A percentile compares a stretch with the other conserved stretches of the same genome.
These are phyloP conservation scores for Chlorella vulgaris DNA, from an alignment of 139 green algal species.

Conservation along the genomic window DNA sequence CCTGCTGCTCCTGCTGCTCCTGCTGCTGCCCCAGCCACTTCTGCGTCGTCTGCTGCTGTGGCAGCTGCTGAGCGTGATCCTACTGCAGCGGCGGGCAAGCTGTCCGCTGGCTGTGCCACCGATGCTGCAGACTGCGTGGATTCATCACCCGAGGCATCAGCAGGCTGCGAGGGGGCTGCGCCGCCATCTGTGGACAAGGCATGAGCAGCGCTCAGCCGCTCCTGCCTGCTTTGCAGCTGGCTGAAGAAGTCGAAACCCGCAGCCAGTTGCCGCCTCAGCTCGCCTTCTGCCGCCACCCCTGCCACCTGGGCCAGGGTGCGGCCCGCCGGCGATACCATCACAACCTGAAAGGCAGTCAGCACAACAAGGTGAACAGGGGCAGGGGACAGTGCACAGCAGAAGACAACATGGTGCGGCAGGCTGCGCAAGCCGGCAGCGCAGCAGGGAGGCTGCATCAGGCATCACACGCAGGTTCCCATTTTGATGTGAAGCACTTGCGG, in stretches of 20 bases:
- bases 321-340: constrained; percentile 21
- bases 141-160: neutral
- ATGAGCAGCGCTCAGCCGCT: neutral
- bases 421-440: neutral
- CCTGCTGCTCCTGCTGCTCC: neutral
- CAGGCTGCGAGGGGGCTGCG: neutral
- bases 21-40: neutral
- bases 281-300: neutral
- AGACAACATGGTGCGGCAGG: neutral
- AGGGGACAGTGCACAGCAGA: neutral
- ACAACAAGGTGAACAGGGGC: neutral
- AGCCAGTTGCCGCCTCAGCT: neutral
- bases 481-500: neutral
- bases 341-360: constrained; percentile 2
- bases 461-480: neutral
- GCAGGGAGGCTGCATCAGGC: too few species aligned
- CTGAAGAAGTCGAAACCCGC: neutral
- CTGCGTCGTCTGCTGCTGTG: neutral
- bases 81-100: neutral
- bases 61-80: neutral
- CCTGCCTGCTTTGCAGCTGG: neutral
- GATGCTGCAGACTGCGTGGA: neutral
- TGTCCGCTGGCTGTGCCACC: neutral
- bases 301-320: neutral
- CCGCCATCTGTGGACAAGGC: neutral